Evolutionary conservation across 108 stramenopile genomes (phyloP).

Genomic region (Thalassiosira profunda): DNA sequence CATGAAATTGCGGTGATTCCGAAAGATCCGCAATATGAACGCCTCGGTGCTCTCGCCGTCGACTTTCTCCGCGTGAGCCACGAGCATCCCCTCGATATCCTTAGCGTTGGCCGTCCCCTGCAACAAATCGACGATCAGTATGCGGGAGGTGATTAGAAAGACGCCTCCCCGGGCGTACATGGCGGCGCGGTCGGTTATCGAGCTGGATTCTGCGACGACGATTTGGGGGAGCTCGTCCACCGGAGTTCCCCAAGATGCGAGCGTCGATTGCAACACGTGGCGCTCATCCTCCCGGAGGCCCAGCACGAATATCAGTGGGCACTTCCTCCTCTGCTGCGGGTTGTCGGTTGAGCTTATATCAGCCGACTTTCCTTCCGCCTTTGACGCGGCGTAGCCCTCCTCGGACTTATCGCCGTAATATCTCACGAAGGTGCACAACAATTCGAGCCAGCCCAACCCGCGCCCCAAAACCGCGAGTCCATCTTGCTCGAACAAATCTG

Average conservation of each 20-base stretch:
- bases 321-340: conserved; percentile 19
- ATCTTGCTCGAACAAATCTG: conserved; percentile 90
- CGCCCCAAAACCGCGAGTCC: conserved; percentile 92
- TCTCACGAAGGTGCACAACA: conserved; percentile 79
- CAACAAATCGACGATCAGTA: conserved; percentile 96
- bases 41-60: conserved; percentile 93
- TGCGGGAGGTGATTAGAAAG: conserved; percentile 93
- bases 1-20: conserved; percentile 62
- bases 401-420: conserved; percentile 81
- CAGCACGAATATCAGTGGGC: conserved; percentile 78
- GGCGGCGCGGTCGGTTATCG: conserved; percentile 66
- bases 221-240: conserved; percentile 65
- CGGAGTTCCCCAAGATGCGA: conserved; percentile 81
- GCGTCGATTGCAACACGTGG: conserved; percentile 55
- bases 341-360: neutral
- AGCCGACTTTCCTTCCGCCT: conserved; percentile 16
- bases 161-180: conserved; percentile 73
- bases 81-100: conserved; percentile 91
- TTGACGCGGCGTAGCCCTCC: conserved; percentile 52
- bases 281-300: conserved; percentile 76
- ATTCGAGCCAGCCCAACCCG: conserved; percentile 84
- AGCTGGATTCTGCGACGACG: conserved; percentile 84
- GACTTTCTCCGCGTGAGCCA: conserved; percentile 94
- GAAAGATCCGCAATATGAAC: conserved; percentile 95
- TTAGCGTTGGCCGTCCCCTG: conserved; percentile 65